Evolutionary conservation across 1,284 basidiomycete genomes (phyloP).

Genomic region (Marasmius fiardii): DNA sequence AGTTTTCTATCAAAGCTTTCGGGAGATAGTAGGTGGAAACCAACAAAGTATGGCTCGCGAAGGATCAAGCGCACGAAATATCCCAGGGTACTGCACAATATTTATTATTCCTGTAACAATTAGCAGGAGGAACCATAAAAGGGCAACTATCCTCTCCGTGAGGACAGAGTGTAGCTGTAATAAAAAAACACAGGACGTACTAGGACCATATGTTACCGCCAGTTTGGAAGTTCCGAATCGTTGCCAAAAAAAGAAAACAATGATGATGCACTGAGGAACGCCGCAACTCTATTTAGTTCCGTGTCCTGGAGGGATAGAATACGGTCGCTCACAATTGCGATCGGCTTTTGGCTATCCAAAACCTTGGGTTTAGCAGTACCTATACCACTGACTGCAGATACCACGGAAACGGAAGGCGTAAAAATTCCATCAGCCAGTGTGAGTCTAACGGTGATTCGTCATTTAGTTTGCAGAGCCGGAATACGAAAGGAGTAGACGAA

Average conservation of each 20-base stretch:
- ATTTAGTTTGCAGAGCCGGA: neutral
- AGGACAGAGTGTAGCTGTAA: neutral
- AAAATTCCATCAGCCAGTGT: constrained; percentile 63
- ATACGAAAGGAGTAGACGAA: constrained; percentile 18
- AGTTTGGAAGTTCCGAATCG: constrained; percentile 56
- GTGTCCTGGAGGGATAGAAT: neutral
- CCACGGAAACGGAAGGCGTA: constrained; percentile 67
- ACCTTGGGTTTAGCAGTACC: constrained; percentile 54
- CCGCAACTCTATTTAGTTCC: neutral
- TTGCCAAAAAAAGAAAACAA: constrained; percentile 58
- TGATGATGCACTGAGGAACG: constrained; percentile 43
- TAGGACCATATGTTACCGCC: constrained; percentile 50
- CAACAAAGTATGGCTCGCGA: constrained; percentile 58
- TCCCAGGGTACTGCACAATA: constrained; percentile 49
- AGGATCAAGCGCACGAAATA: constrained; percentile 69
- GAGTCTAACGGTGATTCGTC: constrained; percentile 28
- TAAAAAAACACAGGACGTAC: constrained; percentile 27
- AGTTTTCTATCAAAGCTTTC: too few species aligned
- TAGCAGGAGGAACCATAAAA: constrained; percentile 55
- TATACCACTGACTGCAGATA: constrained; percentile 66
- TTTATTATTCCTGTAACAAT: constrained; percentile 56
- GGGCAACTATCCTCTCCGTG: constrained; percentile 39
- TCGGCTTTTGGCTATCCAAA: constrained; percentile 41
- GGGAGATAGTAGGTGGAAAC: constrained; percentile 18
- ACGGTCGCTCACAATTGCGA: constrained; percentile 48